Conservation (phyloP, 139 green algal genomes). For the Chlamydomonas sp. region DNA sequence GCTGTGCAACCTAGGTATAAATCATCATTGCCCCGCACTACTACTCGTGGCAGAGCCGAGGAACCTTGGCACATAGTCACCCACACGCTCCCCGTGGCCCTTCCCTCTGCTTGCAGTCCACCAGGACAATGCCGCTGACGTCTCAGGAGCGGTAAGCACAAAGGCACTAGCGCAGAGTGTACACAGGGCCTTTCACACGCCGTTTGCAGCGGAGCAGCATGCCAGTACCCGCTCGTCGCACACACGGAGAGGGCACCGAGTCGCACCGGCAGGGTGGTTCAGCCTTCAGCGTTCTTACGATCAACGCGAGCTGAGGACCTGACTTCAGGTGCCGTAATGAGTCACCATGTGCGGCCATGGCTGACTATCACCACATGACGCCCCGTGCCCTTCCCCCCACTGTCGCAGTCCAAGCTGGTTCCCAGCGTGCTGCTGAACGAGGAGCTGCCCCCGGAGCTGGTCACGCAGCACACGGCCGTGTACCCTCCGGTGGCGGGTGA, state of each 20-base stretch:
- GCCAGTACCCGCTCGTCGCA: too few species aligned
- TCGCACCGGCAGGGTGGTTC: too few species aligned
- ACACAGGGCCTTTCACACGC: background rate
- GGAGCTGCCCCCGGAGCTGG: conserved; percentile 6
- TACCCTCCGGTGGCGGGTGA: conserved; percentile 2
- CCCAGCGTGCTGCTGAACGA: conserved; percentile 15
- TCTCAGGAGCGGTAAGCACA: conserved; percentile 7
- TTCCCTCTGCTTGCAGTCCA: background rate
- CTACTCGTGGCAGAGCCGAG: background rate
- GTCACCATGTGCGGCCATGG: too few species aligned
- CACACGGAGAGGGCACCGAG: too few species aligned
- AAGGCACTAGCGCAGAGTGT: too few species aligned
- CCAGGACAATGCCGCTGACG: conserved; percentile 3
- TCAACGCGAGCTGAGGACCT: too few species aligned
- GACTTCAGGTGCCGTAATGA: too few species aligned
- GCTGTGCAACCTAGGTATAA: background rate
- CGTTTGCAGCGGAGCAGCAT: background rate
- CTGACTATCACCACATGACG: background rate
- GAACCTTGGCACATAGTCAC: background rate
- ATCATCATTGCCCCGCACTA: background rate
- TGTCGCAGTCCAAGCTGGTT: conserved; percentile 20
- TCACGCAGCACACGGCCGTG: conserved; percentile 11
- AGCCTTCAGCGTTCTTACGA: too few species aligned
- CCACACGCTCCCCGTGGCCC: background rate
- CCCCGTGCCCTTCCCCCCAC: background rate